phyloP scores from a whole-genome alignment of 352 stramenopile species.

The Globisporangium polare region DNA sequence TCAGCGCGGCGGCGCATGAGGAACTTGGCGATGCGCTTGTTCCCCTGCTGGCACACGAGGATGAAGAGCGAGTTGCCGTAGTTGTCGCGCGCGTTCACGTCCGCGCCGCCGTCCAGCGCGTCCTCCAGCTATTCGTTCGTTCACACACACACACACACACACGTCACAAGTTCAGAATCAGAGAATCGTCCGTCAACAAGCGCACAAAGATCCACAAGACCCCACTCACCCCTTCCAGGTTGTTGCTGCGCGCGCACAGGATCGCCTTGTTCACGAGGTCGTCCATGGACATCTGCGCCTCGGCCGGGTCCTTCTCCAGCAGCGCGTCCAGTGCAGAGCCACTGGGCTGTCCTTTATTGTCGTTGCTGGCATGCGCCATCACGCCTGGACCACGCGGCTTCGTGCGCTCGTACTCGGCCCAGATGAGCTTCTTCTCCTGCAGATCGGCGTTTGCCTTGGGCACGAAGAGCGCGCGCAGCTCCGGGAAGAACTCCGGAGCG shows the following conservation, averaged over 20 bases:
- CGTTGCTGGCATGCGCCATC: background rate
- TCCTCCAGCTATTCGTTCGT: slow-evolving; percentile 63
- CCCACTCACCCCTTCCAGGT: slow-evolving; percentile 57
- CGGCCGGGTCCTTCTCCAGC: slow-evolving; percentile 36
- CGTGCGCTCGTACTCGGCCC: slow-evolving; percentile 28
- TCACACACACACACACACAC: background rate
- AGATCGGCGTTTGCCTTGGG: slow-evolving; percentile 47
- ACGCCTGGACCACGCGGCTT: background rate
- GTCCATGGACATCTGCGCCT: slow-evolving; percentile 35
- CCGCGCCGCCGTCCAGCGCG: slow-evolving; percentile 84
- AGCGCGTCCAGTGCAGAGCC: slow-evolving; percentile 39
- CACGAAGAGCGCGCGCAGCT: slow-evolving; percentile 57
- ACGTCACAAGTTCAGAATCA: no score
- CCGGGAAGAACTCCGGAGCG: slow-evolving; percentile 50
- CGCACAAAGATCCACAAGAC: background rate
- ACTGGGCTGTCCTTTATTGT: background rate
- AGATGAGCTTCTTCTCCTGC: slow-evolving; percentile 57
- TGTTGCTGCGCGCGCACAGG: slow-evolving; percentile 76
- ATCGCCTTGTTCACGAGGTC: slow-evolving; percentile 46
- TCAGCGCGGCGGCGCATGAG: slow-evolving; percentile 90
- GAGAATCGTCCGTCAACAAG: background rate
- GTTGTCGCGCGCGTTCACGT: slow-evolving; percentile 90
- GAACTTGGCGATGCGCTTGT: slow-evolving; percentile 95
- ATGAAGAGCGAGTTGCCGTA: slow-evolving; percentile 96
- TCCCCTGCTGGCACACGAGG: slow-evolving; percentile 92